A percentile compares a stretch with the other conserved stretches of the same genome.
phyloP scores from a whole-genome alignment of 805 yeast genomes.

The Candida michaelii region DNA sequence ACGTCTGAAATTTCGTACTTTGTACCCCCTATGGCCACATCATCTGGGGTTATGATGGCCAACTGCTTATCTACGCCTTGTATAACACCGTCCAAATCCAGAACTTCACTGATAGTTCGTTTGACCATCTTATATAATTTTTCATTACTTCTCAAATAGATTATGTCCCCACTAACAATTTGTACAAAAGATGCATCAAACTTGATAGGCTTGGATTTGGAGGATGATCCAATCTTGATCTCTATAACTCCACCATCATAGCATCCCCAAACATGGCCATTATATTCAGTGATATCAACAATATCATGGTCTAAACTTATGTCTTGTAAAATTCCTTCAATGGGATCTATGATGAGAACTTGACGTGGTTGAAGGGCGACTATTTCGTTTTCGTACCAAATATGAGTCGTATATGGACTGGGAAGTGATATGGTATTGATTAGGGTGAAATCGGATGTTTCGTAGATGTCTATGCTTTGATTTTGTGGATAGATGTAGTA shows the following conservation, averaged over 20 bases:
- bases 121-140: slow-evolving; percentile 3
- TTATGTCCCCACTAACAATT: slow-evolving; percentile 9
- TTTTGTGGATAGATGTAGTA: slow-evolving; percentile 10
- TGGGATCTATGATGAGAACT: slow-evolving; percentile 6
- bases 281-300: slow-evolving; percentile 10
- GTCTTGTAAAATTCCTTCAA: slow-evolving; percentile 7
- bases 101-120: slow-evolving; percentile 4
- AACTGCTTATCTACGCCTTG: background rate
- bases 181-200: background rate
- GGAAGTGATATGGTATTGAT: slow-evolving; percentile 10
- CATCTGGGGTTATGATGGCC: background rate
- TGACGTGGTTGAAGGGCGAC: background rate
- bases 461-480: slow-evolving; percentile 13
- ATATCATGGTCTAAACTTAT: slow-evolving; percentile 4
- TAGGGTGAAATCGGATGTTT: slow-evolving; percentile 15
- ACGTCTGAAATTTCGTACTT: slow-evolving; percentile 2
- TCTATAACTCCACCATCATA: slow-evolving; percentile 14
- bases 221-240: slow-evolving; percentile 1
- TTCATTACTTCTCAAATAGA: slow-evolving; percentile 8
- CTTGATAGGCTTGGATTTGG: slow-evolving; percentile 8
- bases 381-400: slow-evolving; percentile 4
- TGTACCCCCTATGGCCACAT: slow-evolving; percentile 3
- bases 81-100: background rate
- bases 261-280: slow-evolving; percentile 14
- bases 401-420: background rate